phyloP scores from a whole-genome alignment of 495 filamentous ascomycete species.

The Echria macrotheca region DNA sequence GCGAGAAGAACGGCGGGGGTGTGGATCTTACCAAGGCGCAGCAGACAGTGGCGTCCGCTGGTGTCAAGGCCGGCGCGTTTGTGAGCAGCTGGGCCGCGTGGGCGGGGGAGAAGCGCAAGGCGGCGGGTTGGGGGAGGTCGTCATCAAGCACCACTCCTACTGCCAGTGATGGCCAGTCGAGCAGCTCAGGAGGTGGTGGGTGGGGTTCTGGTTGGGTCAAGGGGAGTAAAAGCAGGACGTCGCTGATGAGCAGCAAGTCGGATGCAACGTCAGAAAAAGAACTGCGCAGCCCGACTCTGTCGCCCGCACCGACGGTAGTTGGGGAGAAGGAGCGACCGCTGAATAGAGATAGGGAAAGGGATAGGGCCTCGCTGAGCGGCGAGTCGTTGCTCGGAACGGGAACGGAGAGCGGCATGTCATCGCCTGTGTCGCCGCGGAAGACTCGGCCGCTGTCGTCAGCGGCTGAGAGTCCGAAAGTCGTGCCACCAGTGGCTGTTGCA shows the following conservation, averaged over 20 bases:
- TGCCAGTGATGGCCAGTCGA: neutral
- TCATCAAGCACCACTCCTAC: neutral
- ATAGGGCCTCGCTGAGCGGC: constrained; percentile 30
- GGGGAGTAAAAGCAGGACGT: constrained; percentile 30
- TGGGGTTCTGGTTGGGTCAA: constrained; percentile 36
- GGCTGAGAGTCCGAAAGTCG: neutral
- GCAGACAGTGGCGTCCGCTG: constrained; percentile 61
- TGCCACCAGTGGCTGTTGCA: neutral
- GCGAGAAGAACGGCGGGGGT: constrained; percentile 47
- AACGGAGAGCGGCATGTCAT: constrained; percentile 28
- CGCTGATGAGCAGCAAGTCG: constrained; percentile 23
- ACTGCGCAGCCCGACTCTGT: neutral
- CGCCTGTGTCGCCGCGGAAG: constrained; percentile 18
- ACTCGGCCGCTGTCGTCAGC: neutral
- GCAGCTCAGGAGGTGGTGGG: constrained; percentile 17
- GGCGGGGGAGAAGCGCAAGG: constrained; percentile 83
- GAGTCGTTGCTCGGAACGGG: constrained; percentile 35
- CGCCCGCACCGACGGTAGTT: constrained; percentile 3
- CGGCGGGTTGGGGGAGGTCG: constrained; percentile 46
- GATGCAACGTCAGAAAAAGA: no score
- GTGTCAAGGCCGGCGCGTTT: constrained; percentile 77
- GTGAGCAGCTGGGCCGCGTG: constrained; percentile 92
- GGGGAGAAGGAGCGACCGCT: constrained; percentile 12
- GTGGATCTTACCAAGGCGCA: constrained; percentile 63
- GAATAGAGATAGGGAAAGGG: constrained; percentile 10